A percentile compares a stretch with the other conserved stretches of the same genome.
Evolutionary conservation across 108 stramenopile species (phyloP).

Genomic region (Conticribra weissflogii): DNA sequence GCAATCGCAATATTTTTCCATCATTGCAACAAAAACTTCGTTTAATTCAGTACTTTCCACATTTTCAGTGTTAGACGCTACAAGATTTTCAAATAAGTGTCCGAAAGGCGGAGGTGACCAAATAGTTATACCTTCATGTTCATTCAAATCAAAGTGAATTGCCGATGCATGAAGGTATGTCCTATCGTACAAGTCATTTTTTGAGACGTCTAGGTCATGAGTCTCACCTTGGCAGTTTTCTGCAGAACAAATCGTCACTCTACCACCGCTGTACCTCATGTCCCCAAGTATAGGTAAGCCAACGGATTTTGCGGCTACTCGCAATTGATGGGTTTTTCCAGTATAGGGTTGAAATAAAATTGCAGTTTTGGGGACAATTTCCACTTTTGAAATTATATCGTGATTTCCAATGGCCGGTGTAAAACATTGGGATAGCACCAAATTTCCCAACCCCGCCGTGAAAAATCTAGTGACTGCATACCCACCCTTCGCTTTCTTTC

Average conservation of each 20-base stretch:
- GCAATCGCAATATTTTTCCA: constrained; percentile 68
- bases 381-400: not conserved
- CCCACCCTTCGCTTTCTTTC: too few species aligned
- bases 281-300: constrained; percentile 78
- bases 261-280: constrained; percentile 65
- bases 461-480: constrained; percentile 80
- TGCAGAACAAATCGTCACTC: not conserved
- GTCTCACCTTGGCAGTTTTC: not conserved
- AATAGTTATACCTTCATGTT: constrained; percentile 42
- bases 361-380: constrained; percentile 48
- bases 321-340: constrained; percentile 84
- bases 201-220: not conserved
- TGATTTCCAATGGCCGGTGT: constrained; percentile 1
- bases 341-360: constrained; percentile 79
- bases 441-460: constrained; percentile 53
- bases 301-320: constrained; percentile 81
- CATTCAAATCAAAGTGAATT: constrained; percentile 43
- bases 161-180: constrained; percentile 52
- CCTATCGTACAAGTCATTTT: constrained; percentile 35
- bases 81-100: constrained; percentile 21
- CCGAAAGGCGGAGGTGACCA: constrained; percentile 56
- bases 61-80: not conserved
- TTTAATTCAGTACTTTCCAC: constrained; percentile 12
- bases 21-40: constrained; percentile 41
- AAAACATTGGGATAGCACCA: constrained; percentile 5